Conservation (phyloP, 768 basidiomycete genomes). For the Boletus rufocinnamomeus region DNA sequence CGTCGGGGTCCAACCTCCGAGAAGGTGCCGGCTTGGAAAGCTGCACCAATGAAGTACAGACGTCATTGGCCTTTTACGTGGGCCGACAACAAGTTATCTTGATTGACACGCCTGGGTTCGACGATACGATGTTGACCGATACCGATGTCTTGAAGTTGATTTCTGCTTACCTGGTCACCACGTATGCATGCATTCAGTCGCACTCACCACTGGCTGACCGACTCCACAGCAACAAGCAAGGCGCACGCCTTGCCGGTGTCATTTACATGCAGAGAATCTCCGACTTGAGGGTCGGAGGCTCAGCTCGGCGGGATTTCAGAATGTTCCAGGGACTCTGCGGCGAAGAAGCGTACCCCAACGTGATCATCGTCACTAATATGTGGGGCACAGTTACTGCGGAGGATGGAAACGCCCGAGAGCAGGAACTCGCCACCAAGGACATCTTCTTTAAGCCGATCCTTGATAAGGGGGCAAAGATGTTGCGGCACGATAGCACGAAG, state of each 20-base stretch:
- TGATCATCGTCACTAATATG: conserved; percentile 56
- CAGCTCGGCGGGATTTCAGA: conserved; percentile 48
- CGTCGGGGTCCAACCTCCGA: conserved; percentile 35
- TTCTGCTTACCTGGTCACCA: conserved; percentile 39
- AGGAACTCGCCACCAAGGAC: conserved; percentile 41
- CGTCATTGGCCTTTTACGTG: conserved; percentile 27
- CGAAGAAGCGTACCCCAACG: conserved; percentile 48
- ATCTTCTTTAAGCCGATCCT: conserved; percentile 55
- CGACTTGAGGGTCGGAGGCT: conserved; percentile 50
- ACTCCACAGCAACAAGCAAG: conserved; percentile 35
- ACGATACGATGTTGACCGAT: conserved; percentile 53
- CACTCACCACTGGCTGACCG: conserved; percentile 10
- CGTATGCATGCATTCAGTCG: conserved; percentile 21
- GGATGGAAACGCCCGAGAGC: conserved; percentile 44
- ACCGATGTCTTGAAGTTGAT: conserved; percentile 54
- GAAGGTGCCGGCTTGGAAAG: conserved; percentile 39
- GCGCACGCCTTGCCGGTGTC: conserved; percentile 45
- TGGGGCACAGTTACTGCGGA: conserved; percentile 45
- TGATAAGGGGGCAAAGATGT: conserved; percentile 44
- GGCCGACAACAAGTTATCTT: conserved; percentile 44
- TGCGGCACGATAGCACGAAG: conserved; percentile 44
- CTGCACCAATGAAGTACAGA: conserved; percentile 37
- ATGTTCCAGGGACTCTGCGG: conserved; percentile 59
- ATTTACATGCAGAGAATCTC: conserved; percentile 56
- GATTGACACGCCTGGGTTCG: conserved; percentile 66